Conservation (phyloP, 2,329 filamentous ascomycete genomes). For the Calonectria naviculata region DNA sequence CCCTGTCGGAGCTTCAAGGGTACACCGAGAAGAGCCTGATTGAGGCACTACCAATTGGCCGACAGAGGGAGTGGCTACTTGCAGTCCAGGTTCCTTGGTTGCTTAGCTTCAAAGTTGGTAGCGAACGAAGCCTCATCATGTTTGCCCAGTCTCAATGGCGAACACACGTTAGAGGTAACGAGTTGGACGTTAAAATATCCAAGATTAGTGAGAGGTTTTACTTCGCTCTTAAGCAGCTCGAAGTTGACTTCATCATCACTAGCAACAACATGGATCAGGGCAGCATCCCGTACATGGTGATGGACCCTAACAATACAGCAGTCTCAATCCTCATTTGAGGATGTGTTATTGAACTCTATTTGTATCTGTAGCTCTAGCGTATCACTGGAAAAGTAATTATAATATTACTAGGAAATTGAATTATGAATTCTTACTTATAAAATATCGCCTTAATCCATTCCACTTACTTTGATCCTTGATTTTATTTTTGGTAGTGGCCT, state of each 20-base stretch:
- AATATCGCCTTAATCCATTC: not conserved
- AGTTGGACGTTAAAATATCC: conserved; percentile 26
- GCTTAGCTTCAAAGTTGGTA: conserved; percentile 54
- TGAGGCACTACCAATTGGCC: conserved; percentile 53
- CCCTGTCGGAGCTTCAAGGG: conserved; percentile 42
- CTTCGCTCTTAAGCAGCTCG: conserved; percentile 39
- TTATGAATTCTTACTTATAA: not conserved
- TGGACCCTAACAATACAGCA: conserved; percentile 50
- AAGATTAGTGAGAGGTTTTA: conserved; percentile 38
- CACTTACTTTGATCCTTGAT: conserved; percentile 31
- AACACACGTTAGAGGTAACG: conserved; percentile 39
- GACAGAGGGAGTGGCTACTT: conserved; percentile 57
- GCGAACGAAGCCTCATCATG: conserved; percentile 52
- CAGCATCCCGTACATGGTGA: conserved; percentile 50
- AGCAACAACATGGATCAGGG: conserved; percentile 46
- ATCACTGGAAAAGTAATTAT: no score
- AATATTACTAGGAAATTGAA: no score
- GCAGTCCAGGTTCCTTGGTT: conserved; percentile 57
- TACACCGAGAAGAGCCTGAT: conserved; percentile 46
- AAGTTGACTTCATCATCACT: conserved; percentile 44
- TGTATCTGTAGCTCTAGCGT: no score
- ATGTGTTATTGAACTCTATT: not conserved
- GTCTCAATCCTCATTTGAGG: conserved; percentile 41
- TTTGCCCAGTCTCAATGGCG: conserved; percentile 53
- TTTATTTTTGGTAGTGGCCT: conserved; percentile 46